Percentiles rank a stretch among this genome's conserved stretches.
phyloP scores from a whole-genome alignment of 805 yeast genomes.

The Ogataea methanolica region DNA sequence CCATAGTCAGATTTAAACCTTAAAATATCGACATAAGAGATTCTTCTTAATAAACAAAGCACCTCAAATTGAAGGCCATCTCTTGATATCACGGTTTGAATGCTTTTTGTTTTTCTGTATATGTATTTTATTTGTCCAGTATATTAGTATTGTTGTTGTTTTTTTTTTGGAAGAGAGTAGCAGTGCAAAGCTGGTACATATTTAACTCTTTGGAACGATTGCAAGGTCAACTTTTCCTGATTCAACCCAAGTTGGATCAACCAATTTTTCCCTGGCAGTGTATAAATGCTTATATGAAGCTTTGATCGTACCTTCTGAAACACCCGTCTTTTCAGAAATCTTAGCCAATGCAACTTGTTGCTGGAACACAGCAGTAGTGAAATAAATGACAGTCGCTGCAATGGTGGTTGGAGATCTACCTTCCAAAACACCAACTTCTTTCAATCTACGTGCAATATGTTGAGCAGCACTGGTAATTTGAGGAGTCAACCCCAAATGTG shows the following conservation, averaged over 20 bases:
- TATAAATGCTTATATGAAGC: conserved; percentile 81
- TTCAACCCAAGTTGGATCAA: conserved; percentile 75
- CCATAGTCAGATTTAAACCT: no score
- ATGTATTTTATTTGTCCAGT: no score
- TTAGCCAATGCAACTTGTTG: conserved; percentile 69
- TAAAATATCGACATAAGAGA: no score
- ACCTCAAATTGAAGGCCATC: no score
- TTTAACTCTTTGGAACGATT: conserved; percentile 11
- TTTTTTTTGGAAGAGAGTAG: no score
- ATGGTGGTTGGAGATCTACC: conserved; percentile 97
- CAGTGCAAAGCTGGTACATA: no score
- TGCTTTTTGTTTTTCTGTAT: no score
- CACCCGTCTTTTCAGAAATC: conserved; percentile 91
- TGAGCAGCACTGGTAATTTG: conserved; percentile 91
- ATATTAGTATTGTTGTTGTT: no score
- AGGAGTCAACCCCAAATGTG: conserved; percentile 82
- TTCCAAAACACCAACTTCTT: conserved; percentile 88
- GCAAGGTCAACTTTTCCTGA: conserved; percentile 54
- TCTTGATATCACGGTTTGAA: no score
- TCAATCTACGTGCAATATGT: conserved; percentile 82
- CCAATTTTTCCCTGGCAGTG: conserved; percentile 64
- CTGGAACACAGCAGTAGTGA: conserved; percentile 87
- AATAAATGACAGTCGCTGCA: conserved; percentile 95
- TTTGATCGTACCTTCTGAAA: conserved; percentile 95
- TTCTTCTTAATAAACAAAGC: no score